These are phyloP conservation scores for Malassezia globosa DNA, from an alignment of 1,284 basidiomycete genomes.

Conservation along the genomic window DNA sequence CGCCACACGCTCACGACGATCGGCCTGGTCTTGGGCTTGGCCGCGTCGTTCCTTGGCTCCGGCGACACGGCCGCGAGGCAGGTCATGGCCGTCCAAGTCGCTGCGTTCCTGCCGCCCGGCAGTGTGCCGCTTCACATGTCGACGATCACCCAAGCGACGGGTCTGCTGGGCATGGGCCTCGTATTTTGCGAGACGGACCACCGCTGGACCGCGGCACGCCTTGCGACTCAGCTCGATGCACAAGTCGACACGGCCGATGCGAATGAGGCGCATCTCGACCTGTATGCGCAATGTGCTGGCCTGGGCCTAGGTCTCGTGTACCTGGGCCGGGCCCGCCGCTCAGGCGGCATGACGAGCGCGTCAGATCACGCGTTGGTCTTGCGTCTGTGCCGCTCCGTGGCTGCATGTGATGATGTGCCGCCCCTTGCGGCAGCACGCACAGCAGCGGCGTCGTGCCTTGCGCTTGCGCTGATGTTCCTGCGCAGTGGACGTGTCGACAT, in stretches of 20 bases:
- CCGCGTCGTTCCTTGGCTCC: conserved; percentile 79
- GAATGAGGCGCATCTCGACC: conserved; percentile 54
- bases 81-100: conserved; percentile 79
- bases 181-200: conserved; percentile 79
- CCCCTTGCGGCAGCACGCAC: conserved; percentile 17
- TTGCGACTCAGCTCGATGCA: conserved; percentile 70
- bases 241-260: conserved; percentile 3
- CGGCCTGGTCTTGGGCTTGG: conserved; percentile 78
- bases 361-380: conserved; percentile 28
- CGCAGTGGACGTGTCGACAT: conserved; percentile 71
- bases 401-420: conserved; percentile 12
- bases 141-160: conserved; percentile 77
- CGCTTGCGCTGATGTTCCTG: conserved; percentile 82
- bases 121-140: conserved; percentile 79
- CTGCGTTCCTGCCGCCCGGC: conserved; percentile 75
- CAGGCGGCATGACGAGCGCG: conserved; percentile 26
- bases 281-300: conserved; percentile 78
- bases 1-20: conserved; percentile 92
- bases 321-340: conserved; percentile 57
- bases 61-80: conserved; percentile 77
- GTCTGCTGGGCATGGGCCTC: conserved; percentile 75
- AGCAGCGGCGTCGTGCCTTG: conserved; percentile 73
- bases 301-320: conserved; percentile 90
- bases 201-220: conserved; percentile 79
- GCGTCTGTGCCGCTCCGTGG: conserved; percentile 25